Percentiles rank a stretch among this genome's conserved stretches.
Conservation (phyloP, 768 basidiomycete species). For the Hygrophorus pudorinus region DNA sequence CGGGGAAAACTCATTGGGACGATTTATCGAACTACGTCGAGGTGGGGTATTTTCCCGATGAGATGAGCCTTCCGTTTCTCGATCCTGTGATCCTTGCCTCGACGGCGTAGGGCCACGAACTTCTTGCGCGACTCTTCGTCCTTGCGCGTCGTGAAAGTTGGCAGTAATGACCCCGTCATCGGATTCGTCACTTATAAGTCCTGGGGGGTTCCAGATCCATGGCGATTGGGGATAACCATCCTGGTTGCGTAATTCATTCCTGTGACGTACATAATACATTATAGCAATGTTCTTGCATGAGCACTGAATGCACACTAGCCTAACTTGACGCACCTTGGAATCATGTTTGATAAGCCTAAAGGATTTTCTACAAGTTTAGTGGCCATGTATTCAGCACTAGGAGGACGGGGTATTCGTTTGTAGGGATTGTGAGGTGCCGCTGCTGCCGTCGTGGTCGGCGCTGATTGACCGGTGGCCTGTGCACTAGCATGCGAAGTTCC, state of each 20-base stretch:
- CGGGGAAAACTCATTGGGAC: not conserved
- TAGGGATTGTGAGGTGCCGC: slow-evolving; percentile 40
- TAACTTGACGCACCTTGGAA: slow-evolving; percentile 42
- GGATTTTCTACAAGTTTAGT: slow-evolving; percentile 51
- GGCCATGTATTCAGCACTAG: slow-evolving; percentile 58
- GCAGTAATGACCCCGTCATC: slow-evolving; percentile 11
- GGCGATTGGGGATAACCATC: slow-evolving; percentile 43
- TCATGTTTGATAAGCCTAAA: slow-evolving; percentile 55
- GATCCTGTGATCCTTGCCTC: slow-evolving; percentile 1
- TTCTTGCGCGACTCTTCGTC: slow-evolving; percentile 13
- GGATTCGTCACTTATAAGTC: slow-evolving; percentile 25
- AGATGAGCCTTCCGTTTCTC: not conserved
- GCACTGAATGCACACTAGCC: slow-evolving; percentile 1
- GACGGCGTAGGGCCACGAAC: slow-evolving; percentile 7
- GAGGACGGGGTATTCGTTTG: slow-evolving; percentile 51
- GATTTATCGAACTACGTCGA: not conserved
- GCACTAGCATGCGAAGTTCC: slow-evolving; percentile 10
- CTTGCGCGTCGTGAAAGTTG: slow-evolving; percentile 6
- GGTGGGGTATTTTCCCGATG: not conserved
- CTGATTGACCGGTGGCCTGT: slow-evolving; percentile 8
- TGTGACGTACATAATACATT: slow-evolving; percentile 11
- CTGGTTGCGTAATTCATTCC: slow-evolving; percentile 25
- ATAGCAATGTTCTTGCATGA: slow-evolving; percentile 7
- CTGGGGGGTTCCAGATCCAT: slow-evolving; percentile 64
- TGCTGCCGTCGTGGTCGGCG: slow-evolving; percentile 16